Percentiles rank a stretch among this genome's conserved stretches.
Evolutionary conservation across 2,329 filamentous ascomycete species (phyloP).

Genomic region (Hymenoscyphus fraxineus): DNA sequence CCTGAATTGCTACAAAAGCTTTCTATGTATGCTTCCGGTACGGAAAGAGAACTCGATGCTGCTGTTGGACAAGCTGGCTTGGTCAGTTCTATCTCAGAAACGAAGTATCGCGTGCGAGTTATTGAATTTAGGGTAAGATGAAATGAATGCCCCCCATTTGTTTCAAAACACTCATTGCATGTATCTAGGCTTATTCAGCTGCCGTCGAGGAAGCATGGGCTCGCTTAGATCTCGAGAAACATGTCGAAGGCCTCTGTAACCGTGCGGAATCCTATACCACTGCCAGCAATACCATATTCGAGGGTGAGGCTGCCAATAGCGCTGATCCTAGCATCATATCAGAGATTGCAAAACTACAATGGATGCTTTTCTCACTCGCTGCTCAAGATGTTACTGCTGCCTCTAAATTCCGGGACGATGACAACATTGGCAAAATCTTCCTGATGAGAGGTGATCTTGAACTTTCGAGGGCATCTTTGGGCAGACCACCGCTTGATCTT

Average conservation of each 20-base stretch:
- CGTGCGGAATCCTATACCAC: conserved; percentile 54
- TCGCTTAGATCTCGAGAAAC: conserved; percentile 40
- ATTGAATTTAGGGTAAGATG: conserved; percentile 43
- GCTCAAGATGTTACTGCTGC: conserved; percentile 48
- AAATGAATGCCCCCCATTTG: background rate
- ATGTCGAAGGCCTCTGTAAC: conserved; percentile 46
- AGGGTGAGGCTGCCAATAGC: background rate
- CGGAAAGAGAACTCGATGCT: conserved; percentile 47
- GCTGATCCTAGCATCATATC: conserved; percentile 16
- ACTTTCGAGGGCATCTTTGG: conserved; percentile 49
- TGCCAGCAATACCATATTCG: conserved; percentile 38
- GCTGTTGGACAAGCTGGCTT: conserved; percentile 54
- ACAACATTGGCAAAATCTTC: conserved; percentile 51
- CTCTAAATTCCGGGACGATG: conserved; percentile 46
- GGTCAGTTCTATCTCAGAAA: conserved; percentile 51
- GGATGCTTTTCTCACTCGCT: conserved; percentile 50
- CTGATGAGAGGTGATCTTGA: conserved; percentile 53
- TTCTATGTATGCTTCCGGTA: conserved; percentile 10
- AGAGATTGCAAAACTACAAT: conserved; percentile 38
- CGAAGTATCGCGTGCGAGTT: conserved; percentile 51
- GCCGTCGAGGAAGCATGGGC: conserved; percentile 39
- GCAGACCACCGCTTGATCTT: conserved; percentile 42
- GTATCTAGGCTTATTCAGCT: conserved; percentile 3
- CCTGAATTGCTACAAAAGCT: conserved; percentile 36
- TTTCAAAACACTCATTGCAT: background rate